Conservation (phyloP, 2,329 filamentous ascomycete genomes). For the Aspergillus felis region DNA sequence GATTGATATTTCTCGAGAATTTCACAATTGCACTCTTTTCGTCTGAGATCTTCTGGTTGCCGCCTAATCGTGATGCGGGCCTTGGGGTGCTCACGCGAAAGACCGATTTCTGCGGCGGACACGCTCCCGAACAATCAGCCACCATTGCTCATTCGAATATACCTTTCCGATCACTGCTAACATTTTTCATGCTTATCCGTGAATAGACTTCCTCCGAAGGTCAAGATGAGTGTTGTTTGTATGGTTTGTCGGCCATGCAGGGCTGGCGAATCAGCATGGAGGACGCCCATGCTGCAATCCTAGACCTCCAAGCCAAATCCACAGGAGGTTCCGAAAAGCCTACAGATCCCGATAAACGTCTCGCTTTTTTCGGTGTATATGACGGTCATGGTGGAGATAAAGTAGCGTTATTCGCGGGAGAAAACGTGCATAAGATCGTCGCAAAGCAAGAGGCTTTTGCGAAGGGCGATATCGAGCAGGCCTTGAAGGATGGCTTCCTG, state of each 20-base stretch:
- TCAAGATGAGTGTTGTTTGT: constrained; percentile 88
- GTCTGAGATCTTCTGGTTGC: neutral
- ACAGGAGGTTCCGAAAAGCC: constrained; percentile 50
- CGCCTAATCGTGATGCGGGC: constrained; percentile 6
- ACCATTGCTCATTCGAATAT: neutral
- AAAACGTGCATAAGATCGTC: constrained; percentile 90
- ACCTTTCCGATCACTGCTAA: constrained; percentile 9
- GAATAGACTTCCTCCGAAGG: constrained; percentile 77
- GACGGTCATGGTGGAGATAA: constrained; percentile 97
- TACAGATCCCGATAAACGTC: constrained; percentile 64
- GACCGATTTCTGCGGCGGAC: constrained; percentile 11
- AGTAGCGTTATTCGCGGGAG: constrained; percentile 87
- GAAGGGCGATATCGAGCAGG: constrained; percentile 86
- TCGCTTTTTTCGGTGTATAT: constrained; percentile 97
- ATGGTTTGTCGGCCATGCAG: constrained; percentile 97
- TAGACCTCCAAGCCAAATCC: constrained; percentile 71
- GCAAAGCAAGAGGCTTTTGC: constrained; percentile 93
- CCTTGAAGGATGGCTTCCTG: constrained; percentile 93
- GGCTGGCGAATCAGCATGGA: constrained; percentile 99
- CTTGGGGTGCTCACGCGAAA: constrained; percentile 14
- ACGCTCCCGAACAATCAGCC: constrained; percentile 3
- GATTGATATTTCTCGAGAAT: neutral
- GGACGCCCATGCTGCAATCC: constrained; percentile 84
- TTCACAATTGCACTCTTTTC: neutral
- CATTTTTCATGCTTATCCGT: neutral